Evolutionary conservation across 805 yeast genomes (phyloP).

Genomic region (Pichia ethanolica): DNA sequence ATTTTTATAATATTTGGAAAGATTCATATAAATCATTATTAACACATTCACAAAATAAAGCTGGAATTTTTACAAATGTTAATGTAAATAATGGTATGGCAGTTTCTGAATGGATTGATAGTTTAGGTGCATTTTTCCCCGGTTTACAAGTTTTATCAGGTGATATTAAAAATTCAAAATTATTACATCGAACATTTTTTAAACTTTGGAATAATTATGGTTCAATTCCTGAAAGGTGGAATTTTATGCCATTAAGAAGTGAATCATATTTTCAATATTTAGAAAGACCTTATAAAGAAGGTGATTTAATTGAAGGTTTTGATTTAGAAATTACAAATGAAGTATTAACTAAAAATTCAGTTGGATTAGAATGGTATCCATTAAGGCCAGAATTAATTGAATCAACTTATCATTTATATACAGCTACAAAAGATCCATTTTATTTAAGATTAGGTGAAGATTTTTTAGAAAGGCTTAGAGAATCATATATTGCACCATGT

Average conservation of each 20-base stretch:
- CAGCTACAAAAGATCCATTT: conserved; percentile 82
- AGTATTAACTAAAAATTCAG: conserved; percentile 26
- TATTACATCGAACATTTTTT: conserved; percentile 51
- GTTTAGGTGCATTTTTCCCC: conserved; percentile 82
- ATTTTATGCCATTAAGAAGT: conserved; percentile 26
- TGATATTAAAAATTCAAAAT: conserved; percentile 56
- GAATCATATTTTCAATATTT: conserved; percentile 12
- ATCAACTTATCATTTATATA: conserved; percentile 73
- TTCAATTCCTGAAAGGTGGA: conserved; percentile 88
- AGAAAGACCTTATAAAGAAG: conserved; percentile 12
- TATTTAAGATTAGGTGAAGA: conserved; percentile 69
- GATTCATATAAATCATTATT: conserved; percentile 52
- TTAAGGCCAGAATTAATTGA: conserved; percentile 88
- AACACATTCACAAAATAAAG: conserved; percentile 36
- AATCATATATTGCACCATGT: conserved; percentile 51
- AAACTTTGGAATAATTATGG: conserved; percentile 78
- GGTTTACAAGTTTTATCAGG: conserved; percentile 80
- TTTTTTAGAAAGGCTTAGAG: conserved; percentile 47
- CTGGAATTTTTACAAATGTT: conserved; percentile 41
- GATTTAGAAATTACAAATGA: conserved; percentile 18
- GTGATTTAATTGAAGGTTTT: conserved; percentile 17
- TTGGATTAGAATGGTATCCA: conserved; percentile 83
- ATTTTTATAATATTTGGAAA: conserved; percentile 48
- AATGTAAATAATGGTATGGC: conserved; percentile 44
- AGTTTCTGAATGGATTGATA: conserved; percentile 69